A percentile compares a stretch with the other conserved stretches of the same genome.
These are phyloP conservation scores for Theileria orientalis DNA, from an alignment of 169 alveolate genomes.

Conservation along the genomic window DNA sequence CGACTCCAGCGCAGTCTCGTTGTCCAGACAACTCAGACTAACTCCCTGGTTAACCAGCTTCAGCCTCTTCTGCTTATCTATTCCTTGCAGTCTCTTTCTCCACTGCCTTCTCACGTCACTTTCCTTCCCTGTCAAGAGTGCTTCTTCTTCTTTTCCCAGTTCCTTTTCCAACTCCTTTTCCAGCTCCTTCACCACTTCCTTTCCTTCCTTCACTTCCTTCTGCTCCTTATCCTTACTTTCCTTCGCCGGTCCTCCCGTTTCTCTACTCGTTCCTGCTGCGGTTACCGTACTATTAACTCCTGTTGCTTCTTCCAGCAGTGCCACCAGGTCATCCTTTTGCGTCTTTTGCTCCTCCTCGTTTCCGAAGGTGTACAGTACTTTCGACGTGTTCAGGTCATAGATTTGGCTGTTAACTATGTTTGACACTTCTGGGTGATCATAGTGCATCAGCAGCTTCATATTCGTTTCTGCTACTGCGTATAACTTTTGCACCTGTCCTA, in stretches of 20 bases:
- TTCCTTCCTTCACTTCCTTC: background rate
- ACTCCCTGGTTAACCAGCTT: conserved; percentile 76
- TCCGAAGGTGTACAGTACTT: conserved; percentile 13
- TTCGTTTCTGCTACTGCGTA: conserved; percentile 49
- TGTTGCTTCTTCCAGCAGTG: background rate
- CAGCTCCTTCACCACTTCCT: conserved; percentile 1
- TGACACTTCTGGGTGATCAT: conserved; percentile 26
- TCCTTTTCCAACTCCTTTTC: background rate
- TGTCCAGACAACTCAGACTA: conserved; percentile 50
- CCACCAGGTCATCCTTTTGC: conserved; percentile 12
- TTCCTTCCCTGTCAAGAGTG: conserved; percentile 22
- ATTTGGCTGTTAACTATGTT: conserved; percentile 26
- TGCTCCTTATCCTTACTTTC: background rate
- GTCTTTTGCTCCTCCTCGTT: conserved; percentile 22
- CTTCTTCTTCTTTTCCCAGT: conserved; percentile 12
- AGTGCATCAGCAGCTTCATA: conserved; percentile 29
- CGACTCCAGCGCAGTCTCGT: conserved; percentile 36
- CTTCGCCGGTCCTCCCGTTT: background rate
- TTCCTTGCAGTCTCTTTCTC: conserved; percentile 65
- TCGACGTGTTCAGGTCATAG: conserved; percentile 55
- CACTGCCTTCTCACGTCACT: conserved; percentile 59
- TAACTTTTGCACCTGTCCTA: conserved; percentile 4
- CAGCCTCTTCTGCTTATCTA: conserved; percentile 70
- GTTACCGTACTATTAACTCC: too few species aligned
- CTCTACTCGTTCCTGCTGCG: background rate